Conservation (phyloP, 2,329 filamentous ascomycete genomes). For the Leptographium galeiforme region DNA sequence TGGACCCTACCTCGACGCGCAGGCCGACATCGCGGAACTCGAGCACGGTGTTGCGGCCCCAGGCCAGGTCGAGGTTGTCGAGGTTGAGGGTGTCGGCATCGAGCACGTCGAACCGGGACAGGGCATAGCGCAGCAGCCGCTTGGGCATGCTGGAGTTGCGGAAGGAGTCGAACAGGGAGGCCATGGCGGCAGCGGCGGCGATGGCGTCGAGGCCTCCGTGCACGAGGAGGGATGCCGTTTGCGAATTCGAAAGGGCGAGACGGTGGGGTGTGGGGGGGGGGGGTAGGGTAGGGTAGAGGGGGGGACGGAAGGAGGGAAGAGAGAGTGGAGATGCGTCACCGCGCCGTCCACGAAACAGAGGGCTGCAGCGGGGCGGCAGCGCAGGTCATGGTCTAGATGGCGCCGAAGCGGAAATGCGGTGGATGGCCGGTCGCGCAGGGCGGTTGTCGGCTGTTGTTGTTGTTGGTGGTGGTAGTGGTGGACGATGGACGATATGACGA, state of each 20-base stretch:
- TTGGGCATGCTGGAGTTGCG: slow-evolving; percentile 68
- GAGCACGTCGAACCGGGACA: slow-evolving; percentile 72
- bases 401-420: not conserved
- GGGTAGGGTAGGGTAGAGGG: too few relatives aligned
- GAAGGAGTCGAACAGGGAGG: slow-evolving; percentile 55
- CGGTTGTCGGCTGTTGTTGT: not conserved
- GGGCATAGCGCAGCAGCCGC: slow-evolving; percentile 72
- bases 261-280: too few relatives aligned
- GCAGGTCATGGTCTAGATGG: slow-evolving; percentile 8
- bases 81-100: slow-evolving; percentile 79
- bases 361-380: slow-evolving; percentile 7
- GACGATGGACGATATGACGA: not conserved
- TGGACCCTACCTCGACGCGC: slow-evolving; percentile 49
- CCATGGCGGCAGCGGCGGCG: slow-evolving; percentile 37
- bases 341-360: slow-evolving; percentile 1
- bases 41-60: slow-evolving; percentile 69
- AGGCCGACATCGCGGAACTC: slow-evolving; percentile 81
- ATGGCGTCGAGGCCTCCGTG: too few relatives aligned
- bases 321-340: too few relatives aligned
- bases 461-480: not conserved
- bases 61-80: slow-evolving; percentile 70
- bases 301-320: too few relatives aligned
- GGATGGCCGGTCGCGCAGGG: too few relatives aligned
- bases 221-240: not conserved
- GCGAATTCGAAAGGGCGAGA: not conserved